phyloP scores from a whole-genome alignment of 441 rosid genomes.

The Erodium chrysanthum region DNA sequence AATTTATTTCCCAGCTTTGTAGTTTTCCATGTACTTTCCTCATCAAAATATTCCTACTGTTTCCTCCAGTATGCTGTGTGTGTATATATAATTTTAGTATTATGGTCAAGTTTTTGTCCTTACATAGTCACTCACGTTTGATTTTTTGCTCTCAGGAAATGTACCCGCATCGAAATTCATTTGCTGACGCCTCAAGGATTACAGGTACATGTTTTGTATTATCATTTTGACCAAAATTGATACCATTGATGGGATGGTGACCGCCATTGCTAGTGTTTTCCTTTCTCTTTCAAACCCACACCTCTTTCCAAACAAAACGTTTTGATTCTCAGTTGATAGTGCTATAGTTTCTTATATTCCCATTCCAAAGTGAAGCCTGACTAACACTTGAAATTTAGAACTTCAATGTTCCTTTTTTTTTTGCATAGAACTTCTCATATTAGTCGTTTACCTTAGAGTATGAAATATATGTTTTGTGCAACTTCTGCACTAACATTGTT shows the following conservation, averaged over 20 bases:
- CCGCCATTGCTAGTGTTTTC: neutral
- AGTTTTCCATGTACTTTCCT: neutral
- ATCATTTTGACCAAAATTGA: neutral
- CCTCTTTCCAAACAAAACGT: neutral
- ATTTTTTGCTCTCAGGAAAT: slow-evolving; percentile 52
- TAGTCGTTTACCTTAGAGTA: neutral
- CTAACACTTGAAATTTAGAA: neutral
- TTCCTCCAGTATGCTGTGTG: neutral
- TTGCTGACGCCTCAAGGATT: slow-evolving; percentile 81
- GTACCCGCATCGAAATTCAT: slow-evolving; percentile 91
- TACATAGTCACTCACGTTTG: slow-evolving; percentile 5
- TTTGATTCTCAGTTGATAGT: neutral
- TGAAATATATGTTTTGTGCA: neutral
- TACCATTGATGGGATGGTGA: neutral
- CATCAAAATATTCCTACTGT: neutral
- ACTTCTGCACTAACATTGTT: neutral
- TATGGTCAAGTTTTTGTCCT: neutral
- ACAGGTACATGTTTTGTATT: slow-evolving; percentile 40
- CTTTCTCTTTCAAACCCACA: neutral
- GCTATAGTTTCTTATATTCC: neutral
- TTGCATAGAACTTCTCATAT: neutral
- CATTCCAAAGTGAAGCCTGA: neutral
- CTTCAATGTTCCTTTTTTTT: neutral
- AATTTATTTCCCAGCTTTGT: neutral
- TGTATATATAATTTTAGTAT: neutral